Evolutionary conservation across 257 asterid genomes (phyloP), one percentile per base, ranked within the genome.

Genomic region (Solanum corneliomulleri): DNA sequence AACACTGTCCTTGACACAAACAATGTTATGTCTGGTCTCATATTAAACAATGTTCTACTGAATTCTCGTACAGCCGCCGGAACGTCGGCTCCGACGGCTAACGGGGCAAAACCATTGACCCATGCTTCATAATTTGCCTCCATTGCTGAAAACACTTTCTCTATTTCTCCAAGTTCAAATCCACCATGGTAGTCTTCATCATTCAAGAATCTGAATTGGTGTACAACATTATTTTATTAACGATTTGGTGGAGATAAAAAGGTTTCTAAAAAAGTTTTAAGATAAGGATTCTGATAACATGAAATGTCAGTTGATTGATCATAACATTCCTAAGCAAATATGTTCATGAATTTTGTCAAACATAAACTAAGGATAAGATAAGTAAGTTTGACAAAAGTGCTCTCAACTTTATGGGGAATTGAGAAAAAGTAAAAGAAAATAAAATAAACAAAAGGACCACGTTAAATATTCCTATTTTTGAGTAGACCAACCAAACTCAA

Each of bases 11-110:
- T 86, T 2, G 93, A 94, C 11, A 94, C 99, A 78, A 93, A 97
- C 18, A 96, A 92, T 2, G 99, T 89, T n/a, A 96, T 96, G 86
- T 96, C 99, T 1, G 99, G 99, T 88, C 99, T 71, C 99, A 96
- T 96, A 85, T 95, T 96, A 92, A 96, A 96, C 71, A 96, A 87
- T 23, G 99, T 96, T 84, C 97, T 91, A 87, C 96, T 95, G 89
- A 95, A 95, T 64, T 95, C 98, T 31, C 94, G 91, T 77, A 95
- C 98, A 1, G 97, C 98, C 27, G 91, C 94, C 88, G 99, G 99
- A 84, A 95, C 99, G 81, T 97, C 99, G 21, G 98, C 99, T 31
- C 99, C 99, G 82, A 97, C 99, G 29, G 98, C 94, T 66, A 97
- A 91, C 44, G 99, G 99, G 71, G 99, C 98, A 88, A 91, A 95